phyloP scores from a whole-genome alignment of 352 stramenopile species.

The Pythium dissotocum region DNA sequence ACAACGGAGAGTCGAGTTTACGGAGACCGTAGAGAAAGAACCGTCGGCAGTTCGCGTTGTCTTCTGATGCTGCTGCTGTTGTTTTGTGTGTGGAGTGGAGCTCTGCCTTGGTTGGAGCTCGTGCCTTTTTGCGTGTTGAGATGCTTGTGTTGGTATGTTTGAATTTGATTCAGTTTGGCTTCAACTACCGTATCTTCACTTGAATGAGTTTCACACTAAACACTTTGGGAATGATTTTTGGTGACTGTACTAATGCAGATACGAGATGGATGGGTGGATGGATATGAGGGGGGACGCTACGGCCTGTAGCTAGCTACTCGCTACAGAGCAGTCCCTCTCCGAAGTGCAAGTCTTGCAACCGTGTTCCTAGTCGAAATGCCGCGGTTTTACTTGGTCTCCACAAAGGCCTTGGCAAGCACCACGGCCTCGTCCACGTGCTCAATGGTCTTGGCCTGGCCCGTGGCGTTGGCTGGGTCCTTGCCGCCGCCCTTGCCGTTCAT shows the following conservation, averaged over 20 bases:
- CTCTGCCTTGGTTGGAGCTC: too few relatives aligned
- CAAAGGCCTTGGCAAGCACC: constrained; percentile 61
- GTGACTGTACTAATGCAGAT: background rate
- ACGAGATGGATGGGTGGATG: background rate
- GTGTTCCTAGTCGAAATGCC: background rate
- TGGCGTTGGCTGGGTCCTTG: constrained; percentile 84
- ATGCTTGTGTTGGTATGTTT: too few relatives aligned
- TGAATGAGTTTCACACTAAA: too few relatives aligned
- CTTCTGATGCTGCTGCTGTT: too few relatives aligned
- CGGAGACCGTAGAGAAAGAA: too few relatives aligned
- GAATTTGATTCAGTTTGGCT: too few relatives aligned
- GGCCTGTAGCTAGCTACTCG: background rate
- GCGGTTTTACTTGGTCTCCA: constrained; percentile 36
- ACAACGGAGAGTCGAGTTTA: too few relatives aligned
- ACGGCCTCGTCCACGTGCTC: constrained; percentile 73
- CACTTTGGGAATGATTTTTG: background rate
- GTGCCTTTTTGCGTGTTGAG: too few relatives aligned
- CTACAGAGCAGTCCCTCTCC: background rate
- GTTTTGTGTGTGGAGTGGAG: too few relatives aligned
- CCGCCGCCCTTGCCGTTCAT: constrained; percentile 96
- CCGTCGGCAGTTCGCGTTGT: too few relatives aligned
- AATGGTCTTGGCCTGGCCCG: constrained; percentile 77
- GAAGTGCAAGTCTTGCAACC: background rate
- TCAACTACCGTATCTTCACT: too few relatives aligned
- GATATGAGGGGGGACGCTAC: too few relatives aligned